phyloP scores from a whole-genome alignment of 2,329 filamentous ascomycete genomes.

The Aaosphaeria arxii region DNA sequence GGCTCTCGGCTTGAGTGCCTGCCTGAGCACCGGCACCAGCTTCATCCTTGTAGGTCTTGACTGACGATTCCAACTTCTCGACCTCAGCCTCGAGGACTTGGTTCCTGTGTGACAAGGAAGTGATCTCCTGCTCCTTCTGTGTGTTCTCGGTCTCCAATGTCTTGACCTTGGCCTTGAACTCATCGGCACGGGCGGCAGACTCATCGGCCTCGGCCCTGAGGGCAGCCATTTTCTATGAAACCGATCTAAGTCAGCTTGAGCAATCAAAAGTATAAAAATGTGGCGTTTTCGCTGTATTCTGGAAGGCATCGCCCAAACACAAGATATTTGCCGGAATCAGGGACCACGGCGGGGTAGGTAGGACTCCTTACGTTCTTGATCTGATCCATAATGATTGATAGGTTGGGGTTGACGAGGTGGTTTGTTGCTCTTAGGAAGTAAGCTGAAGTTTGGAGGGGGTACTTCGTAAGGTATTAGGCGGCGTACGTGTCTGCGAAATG shows the following conservation, averaged over 20 bases:
- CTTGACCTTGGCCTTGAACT: constrained; percentile 86
- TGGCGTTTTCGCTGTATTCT: too few species aligned
- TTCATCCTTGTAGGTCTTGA: constrained; percentile 85
- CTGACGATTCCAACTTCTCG: constrained; percentile 81
- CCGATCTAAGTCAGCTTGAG: constrained; percentile 18
- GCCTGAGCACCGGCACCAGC: constrained; percentile 79
- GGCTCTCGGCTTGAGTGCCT: constrained; percentile 84
- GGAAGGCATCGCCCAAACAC: not conserved
- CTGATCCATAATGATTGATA: constrained; percentile 65
- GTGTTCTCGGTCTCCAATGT: constrained; percentile 90
- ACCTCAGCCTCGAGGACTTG: constrained; percentile 83
- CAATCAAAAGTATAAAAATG: not conserved
- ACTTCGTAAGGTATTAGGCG: not conserved
- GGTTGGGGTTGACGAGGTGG: constrained; percentile 2
- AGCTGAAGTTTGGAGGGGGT: not conserved
- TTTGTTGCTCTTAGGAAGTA: not conserved
- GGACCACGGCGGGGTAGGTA: constrained; percentile 34
- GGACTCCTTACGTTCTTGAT: constrained; percentile 76
- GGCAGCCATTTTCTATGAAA: constrained; percentile 80
- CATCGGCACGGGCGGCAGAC: constrained; percentile 75
- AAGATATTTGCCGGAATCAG: constrained; percentile 6
- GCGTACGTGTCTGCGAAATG: not conserved
- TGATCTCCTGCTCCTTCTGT: constrained; percentile 96
- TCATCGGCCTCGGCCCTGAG: constrained; percentile 94
- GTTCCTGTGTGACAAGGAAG: constrained; percentile 94